Conservation (phyloP, 495 filamentous ascomycete species). For the Achaetomiella virescens region DNA sequence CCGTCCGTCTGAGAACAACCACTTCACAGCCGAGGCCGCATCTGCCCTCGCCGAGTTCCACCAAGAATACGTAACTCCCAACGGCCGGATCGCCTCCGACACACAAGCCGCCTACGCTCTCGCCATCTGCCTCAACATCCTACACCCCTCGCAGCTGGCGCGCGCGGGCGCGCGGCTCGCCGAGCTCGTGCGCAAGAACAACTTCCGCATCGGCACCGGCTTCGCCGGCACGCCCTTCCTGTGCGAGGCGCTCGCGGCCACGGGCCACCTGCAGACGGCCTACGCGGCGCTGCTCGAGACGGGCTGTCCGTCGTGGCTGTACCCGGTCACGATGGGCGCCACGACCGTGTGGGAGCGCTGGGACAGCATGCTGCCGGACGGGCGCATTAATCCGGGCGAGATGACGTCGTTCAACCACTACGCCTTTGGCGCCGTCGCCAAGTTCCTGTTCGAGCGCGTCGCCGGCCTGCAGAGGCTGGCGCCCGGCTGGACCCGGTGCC, state of each 20-base stretch:
- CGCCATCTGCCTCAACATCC: slow-evolving; percentile 28
- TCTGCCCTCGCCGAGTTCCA: slow-evolving; percentile 24
- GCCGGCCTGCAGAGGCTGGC: neutral
- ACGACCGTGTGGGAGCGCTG: slow-evolving; percentile 55
- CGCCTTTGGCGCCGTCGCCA: slow-evolving; percentile 24
- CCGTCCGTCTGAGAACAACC: slow-evolving; percentile 21
- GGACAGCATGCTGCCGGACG: slow-evolving; percentile 48
- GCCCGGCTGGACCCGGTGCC: neutral
- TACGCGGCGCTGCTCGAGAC: neutral
- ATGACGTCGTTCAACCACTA: slow-evolving; percentile 52
- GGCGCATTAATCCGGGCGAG: slow-evolving; percentile 43
- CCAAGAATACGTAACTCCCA: slow-evolving; percentile 32
- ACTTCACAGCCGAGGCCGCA: no score
- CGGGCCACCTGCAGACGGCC: slow-evolving; percentile 26
- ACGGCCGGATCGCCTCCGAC: slow-evolving; percentile 32
- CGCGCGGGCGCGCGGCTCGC: slow-evolving; percentile 23
- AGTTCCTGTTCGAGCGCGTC: neutral
- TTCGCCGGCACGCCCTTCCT: slow-evolving; percentile 51
- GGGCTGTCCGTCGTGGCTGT: slow-evolving; percentile 36
- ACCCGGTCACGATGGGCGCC: slow-evolving; percentile 45
- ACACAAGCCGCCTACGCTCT: slow-evolving; percentile 41
- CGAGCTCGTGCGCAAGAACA: slow-evolving; percentile 27
- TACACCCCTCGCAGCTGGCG: slow-evolving; percentile 10
- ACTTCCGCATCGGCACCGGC: slow-evolving; percentile 47
- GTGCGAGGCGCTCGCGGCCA: slow-evolving; percentile 34